These are phyloP conservation scores for Kodamaea leandrae DNA, from an alignment of 805 yeast genomes.

Conservation along the genomic window DNA sequence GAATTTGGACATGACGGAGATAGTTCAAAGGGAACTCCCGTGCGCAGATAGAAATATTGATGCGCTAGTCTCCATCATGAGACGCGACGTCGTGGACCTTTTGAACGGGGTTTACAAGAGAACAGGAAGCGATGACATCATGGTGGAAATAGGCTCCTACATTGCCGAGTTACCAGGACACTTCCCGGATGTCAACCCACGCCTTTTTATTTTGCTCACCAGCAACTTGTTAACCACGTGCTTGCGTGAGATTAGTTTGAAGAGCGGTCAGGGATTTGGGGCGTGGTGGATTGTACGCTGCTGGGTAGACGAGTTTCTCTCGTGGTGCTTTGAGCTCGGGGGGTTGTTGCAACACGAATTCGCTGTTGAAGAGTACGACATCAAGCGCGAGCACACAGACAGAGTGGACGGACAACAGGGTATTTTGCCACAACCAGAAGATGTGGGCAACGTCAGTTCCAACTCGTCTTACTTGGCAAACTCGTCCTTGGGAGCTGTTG, in stretches of 20 bases:
- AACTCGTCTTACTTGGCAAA: constrained; percentile 2
- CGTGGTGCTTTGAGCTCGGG: constrained; percentile 64
- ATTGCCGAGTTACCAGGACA: constrained; percentile 42
- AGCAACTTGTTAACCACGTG: constrained; percentile 57
- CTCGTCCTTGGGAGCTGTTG: constrained; percentile 14
- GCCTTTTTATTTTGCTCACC: constrained; percentile 51
- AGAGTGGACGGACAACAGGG: background rate
- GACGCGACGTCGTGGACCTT: constrained; percentile 21
- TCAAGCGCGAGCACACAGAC: too few relatives aligned
- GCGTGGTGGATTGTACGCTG: constrained; percentile 76
- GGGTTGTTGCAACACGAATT: constrained; percentile 44
- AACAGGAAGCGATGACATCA: constrained; percentile 7
- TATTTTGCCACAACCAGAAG: too few relatives aligned
- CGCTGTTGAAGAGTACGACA: constrained; percentile 1
- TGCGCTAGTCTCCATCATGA: constrained; percentile 31
- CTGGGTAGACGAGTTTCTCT: constrained; percentile 73
- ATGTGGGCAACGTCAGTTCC: constrained; percentile 4
- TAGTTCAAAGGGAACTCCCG: constrained; percentile 50
- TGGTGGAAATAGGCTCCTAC: constrained; percentile 23
- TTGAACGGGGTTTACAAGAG: constrained; percentile 10
- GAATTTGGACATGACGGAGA: constrained; percentile 45
- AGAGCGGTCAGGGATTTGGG: constrained; percentile 58
- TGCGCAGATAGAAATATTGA: constrained; percentile 39
- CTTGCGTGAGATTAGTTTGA: constrained; percentile 58
- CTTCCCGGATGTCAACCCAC: constrained; percentile 52